A percentile compares a stretch with the other conserved stretches of the same genome.
Conservation (phyloP, 306 rosid species). For the Vicia faba region DNA sequence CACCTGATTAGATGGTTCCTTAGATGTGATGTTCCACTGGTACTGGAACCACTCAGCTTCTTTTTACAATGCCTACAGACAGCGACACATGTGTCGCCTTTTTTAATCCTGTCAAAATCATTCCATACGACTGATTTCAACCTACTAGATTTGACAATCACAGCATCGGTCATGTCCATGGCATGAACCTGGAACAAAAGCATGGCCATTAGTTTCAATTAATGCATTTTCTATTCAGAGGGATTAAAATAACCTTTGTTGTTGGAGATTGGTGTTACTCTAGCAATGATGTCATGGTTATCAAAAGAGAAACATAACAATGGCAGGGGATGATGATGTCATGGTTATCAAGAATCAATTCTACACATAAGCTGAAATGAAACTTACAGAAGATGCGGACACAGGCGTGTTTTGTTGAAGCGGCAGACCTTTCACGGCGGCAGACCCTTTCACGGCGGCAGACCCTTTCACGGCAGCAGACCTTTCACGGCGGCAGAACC, state of each 20-base stretch:
- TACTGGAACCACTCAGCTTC: constrained; percentile 97
- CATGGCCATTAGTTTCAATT: constrained; percentile 31
- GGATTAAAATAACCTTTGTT: not conserved
- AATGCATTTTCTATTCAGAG: not conserved
- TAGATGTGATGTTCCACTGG: constrained; percentile 98
- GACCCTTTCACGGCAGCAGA: no score
- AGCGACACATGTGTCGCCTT: constrained; percentile 88
- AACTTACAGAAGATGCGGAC: no score
- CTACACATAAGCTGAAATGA: no score
- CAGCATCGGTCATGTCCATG: constrained; percentile 96
- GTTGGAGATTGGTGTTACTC: no score
- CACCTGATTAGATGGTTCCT: constrained; percentile 96
- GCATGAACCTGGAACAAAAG: constrained; percentile 53
- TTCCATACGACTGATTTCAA: constrained; percentile 97
- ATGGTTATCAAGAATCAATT: no score
- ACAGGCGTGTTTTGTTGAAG: no score
- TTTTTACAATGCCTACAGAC: constrained; percentile 96
- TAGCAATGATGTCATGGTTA: no score
- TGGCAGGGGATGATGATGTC: no score
- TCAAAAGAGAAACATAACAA: no score
- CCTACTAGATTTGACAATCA: constrained; percentile 80
- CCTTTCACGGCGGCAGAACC: no score
- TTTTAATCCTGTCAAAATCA: constrained; percentile 94
- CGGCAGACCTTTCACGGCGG: no score
- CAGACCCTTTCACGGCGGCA: no score